Evolutionary conservation across 2,329 filamentous ascomycete genomes (phyloP), one percentile per base, ranked within the genome.

Genomic region (Zalaria sp.): DNA sequence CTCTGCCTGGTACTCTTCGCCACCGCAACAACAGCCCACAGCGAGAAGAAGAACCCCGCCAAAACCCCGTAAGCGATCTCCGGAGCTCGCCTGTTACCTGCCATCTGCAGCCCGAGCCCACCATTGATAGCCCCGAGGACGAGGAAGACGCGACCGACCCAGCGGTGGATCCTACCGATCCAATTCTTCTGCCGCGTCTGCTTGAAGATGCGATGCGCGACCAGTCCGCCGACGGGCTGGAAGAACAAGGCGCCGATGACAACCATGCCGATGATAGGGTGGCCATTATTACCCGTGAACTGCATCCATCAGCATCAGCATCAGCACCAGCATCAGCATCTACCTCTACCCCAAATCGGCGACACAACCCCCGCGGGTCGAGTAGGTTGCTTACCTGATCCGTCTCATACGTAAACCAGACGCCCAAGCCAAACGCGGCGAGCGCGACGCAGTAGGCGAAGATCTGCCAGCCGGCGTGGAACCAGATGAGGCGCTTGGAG

Each of bases 261-360:
- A 10, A 78, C 53, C 43, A 75, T 62, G 5, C 77, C 77, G 43
- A 81, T 59, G 39, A 79, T 63, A 51, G 79, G 75, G 51, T 80
- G 77, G 5, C 46, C 45, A 32, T 53, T 49, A 37, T 35, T 40
- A 43, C 50, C 49, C 34, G 18, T 8, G 29, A 44, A 39, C 43
- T 44, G 34, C 28, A 4, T 10, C 37, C 31, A 8, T 34, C 8
- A 9, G 18, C 11, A 18, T 39, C 5, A 39, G 26, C 37, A 18
- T 34, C 8, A 9, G 18, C 11, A 18, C 4, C 5, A 39, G 26
- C 37, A 18, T 18, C 18, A 18, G n/a, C 7, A 27, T 10, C 18
- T 18, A 18, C 18, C 18, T 18, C 18, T 18, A 18, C 18, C 18
- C 18, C 18, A 18, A 18, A 18, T 18, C 18, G 18, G 18, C 18